phyloP scores from a whole-genome alignment of 108 stramenopile genomes.

The Nitzschia palea region DNA sequence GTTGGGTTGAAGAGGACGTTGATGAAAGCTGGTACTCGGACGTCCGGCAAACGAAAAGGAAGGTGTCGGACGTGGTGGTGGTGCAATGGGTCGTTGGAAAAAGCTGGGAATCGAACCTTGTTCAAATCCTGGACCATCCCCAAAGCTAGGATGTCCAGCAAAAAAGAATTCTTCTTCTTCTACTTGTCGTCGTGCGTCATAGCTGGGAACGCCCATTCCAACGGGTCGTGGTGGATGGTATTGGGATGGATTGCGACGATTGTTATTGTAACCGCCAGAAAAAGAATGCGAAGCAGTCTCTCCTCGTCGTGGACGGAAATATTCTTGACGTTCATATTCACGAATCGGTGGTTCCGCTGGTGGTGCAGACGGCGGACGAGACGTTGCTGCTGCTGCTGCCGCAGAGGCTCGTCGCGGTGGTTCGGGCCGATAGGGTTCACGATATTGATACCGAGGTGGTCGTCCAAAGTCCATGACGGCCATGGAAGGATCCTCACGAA shows the following conservation, averaged over 20 bases:
- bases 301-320: too few species aligned
- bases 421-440: neutral
- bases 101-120: neutral
- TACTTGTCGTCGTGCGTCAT: too few species aligned
- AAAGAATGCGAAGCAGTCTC: too few species aligned
- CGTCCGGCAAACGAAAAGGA: neutral
- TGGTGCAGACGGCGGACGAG: neutral
- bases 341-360: neutral
- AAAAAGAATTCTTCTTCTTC: neutral
- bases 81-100: neutral
- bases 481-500: neutral
- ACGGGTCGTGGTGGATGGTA: too few species aligned
- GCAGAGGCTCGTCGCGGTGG: too few species aligned
- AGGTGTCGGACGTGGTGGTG: too few species aligned
- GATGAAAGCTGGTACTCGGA: slow-evolving; percentile 1
- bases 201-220: too few species aligned
- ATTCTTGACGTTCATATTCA: neutral
- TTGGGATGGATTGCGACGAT: too few species aligned
- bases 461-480: neutral
- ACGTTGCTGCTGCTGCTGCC: neutral
- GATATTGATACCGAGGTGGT: neutral
- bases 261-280: too few species aligned
- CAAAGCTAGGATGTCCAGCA: neutral
- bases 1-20: neutral
- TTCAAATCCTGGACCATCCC: neutral